Conservation (phyloP, 768 basidiomycete species). For the Kwoniella dejecticola region DNA sequence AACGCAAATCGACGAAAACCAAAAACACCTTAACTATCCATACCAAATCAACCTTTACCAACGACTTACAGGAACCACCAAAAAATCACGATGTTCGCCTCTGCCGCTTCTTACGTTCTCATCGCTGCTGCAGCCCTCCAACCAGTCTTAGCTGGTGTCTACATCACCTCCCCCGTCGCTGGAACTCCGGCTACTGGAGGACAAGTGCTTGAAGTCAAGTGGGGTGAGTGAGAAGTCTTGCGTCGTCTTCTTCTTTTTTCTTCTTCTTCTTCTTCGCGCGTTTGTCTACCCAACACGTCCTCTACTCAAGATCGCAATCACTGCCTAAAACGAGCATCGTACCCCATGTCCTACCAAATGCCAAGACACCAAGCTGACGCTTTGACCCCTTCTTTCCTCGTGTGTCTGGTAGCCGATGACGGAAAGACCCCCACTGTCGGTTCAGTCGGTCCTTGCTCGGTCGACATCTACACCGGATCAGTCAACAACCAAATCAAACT, state of each 20-base stretch:
- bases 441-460: conserved; percentile 43
- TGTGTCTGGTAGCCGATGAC: conserved; percentile 54
- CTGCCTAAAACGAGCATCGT: too few relatives aligned
- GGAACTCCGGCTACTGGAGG: conserved; percentile 38
- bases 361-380: conserved; percentile 10
- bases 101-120: conserved; percentile 32
- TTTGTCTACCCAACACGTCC: too few relatives aligned
- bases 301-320: too few relatives aligned
- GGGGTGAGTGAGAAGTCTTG: conserved; percentile 41
- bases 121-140: conserved; percentile 31
- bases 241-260: neutral
- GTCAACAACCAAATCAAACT: conserved; percentile 48
- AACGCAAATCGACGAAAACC: neutral
- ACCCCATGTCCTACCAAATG: too few relatives aligned
- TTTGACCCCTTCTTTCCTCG: conserved; percentile 3
- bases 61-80: conserved; percentile 7
- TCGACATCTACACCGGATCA: conserved; percentile 54
- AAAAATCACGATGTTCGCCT: conserved; percentile 35
- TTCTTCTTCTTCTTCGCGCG: neutral
- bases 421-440: conserved; percentile 48
- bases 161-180: conserved; percentile 50
- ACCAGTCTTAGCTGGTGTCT: conserved; percentile 50
- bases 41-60: neutral
- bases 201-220: conserved; percentile 47
- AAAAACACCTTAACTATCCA: neutral